phyloP scores from a whole-genome alignment of 441 rosid species.

The Mallotus repandus region DNA sequence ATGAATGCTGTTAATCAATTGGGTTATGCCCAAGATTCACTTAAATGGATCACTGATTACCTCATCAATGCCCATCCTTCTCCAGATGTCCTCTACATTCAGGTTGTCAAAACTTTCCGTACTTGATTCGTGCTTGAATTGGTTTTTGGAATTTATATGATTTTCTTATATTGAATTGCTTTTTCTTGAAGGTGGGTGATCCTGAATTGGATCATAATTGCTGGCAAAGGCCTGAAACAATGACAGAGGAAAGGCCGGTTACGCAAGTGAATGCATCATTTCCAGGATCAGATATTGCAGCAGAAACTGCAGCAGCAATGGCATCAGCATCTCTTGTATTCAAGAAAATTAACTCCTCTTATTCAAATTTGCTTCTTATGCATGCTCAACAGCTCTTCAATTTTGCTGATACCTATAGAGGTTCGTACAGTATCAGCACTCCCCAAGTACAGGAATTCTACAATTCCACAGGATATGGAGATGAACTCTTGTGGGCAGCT shows the following conservation, averaged over 20 bases:
- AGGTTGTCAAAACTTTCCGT: constrained; percentile 35
- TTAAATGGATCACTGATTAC: constrained; percentile 75
- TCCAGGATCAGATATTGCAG: constrained; percentile 89
- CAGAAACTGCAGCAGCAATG: constrained; percentile 92
- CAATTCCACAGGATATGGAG: constrained; percentile 77
- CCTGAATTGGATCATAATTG: constrained; percentile 72
- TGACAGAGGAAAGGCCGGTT: constrained; percentile 62
- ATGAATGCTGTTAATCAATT: constrained; percentile 54
- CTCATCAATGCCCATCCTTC: constrained; percentile 61
- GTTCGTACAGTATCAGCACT: constrained; percentile 58
- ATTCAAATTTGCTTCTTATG: constrained; percentile 56
- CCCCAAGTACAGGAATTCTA: constrained; percentile 59
- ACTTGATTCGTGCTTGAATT: not conserved
- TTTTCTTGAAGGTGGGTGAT: constrained; percentile 65
- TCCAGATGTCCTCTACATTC: constrained; percentile 48
- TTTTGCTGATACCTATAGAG: constrained; percentile 62
- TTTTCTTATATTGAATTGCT: not conserved
- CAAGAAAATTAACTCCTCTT: constrained; percentile 49
- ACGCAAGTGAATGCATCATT: constrained; percentile 50
- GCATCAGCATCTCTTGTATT: constrained; percentile 92
- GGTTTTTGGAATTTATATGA: not conserved
- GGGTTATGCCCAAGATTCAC: constrained; percentile 52
- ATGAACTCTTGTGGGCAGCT: constrained; percentile 89
- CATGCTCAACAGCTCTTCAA: constrained; percentile 72
- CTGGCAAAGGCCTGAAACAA: constrained; percentile 84